A percentile compares a stretch with the other conserved stretches of the same genome.
Evolutionary conservation across 768 basidiomycete genomes (phyloP).

Genomic region (Tricholoma flavovirens): DNA sequence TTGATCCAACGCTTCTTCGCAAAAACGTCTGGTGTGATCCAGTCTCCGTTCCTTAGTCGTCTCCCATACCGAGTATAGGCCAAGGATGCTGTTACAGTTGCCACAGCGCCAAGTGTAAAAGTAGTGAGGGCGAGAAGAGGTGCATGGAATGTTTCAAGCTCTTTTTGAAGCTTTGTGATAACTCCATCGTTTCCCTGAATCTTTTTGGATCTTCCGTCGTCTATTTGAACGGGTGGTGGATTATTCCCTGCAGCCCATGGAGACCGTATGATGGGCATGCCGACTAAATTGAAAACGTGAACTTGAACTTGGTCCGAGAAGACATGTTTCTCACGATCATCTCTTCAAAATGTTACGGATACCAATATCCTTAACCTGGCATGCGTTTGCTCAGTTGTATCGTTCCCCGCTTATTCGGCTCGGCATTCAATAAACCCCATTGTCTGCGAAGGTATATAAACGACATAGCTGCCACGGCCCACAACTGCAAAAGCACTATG

Average conservation of each 20-base stretch:
- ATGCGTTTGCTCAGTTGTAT: no score
- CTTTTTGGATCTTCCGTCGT: neutral
- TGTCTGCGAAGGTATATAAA: no score
- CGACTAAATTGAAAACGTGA: neutral
- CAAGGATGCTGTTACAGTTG: conserved; percentile 27
- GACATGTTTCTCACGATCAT: conserved; percentile 1
- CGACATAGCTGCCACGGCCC: no score
- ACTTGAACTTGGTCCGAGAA: no score
- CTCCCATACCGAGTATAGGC: conserved; percentile 48
- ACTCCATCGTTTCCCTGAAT: neutral
- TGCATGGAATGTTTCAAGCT: conserved; percentile 24
- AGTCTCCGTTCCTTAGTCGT: conserved; percentile 60
- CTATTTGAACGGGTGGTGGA: neutral
- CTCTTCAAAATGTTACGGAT: neutral
- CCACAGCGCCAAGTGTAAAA: conserved; percentile 36
- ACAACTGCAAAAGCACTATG: no score
- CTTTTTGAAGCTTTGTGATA: neutral
- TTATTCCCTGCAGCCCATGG: conserved; percentile 10
- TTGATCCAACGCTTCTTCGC: conserved; percentile 60
- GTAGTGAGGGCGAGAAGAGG: conserved; percentile 26
- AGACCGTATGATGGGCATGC: conserved; percentile 14
- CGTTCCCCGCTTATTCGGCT: no score
- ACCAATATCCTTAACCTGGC: no score
- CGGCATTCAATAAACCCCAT: no score
- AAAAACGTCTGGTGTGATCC: conserved; percentile 62